Evolutionary conservation across 2,329 filamentous ascomycete species (phyloP), one percentile per base, ranked within the genome.

Genomic region (Xylogone sp.): DNA sequence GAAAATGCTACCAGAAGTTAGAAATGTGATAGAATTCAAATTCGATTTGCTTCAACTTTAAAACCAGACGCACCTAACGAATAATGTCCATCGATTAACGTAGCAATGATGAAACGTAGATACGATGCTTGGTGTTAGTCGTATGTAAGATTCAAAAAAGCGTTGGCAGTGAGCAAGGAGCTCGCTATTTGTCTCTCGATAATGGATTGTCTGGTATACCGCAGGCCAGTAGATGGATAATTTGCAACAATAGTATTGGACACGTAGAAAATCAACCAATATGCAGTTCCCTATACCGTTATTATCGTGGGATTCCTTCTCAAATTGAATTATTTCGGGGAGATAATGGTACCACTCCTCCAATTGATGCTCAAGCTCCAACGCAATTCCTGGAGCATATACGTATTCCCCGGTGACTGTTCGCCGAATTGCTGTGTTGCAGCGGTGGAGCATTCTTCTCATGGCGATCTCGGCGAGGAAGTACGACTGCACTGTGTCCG

Each of bases 381-480:
- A 42, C 1, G 64, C 62, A 22, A 66, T 55, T 29, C 53, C 46
- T 9, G 64, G 62, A 4, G 64, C 62, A 21, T 65, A 62, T 22
- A 22, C 49, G 21, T 57, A 46, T 45, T 52, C 27, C 39, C 54
- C 54, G 10, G 51, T 47, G 20, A 54, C 21, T 18, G 56, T 29
- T 52, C 51, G 31, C 55, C 59, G 42, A 10, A 62, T 53, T 5
- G 59, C 53, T 21, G 61, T 61, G 21, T 58, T 64, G 47, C 59
- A 62, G 13, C 65, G 61, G 13, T 62, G 63, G 1, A 66, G 59
- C 61, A 66, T 65, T n/a, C 62, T 56, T n/a, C 65, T 50, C 63
- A 67, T 67, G n/a, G 65, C 58, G 21, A 67, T 65, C 53, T 65
- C 65, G 12, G 65, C 61, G 1, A 67, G 56, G 43, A 66, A 64